These are phyloP conservation scores for Fusarium kyushuense DNA, from an alignment of 2,329 filamentous ascomycete species.

Conservation along the genomic window DNA sequence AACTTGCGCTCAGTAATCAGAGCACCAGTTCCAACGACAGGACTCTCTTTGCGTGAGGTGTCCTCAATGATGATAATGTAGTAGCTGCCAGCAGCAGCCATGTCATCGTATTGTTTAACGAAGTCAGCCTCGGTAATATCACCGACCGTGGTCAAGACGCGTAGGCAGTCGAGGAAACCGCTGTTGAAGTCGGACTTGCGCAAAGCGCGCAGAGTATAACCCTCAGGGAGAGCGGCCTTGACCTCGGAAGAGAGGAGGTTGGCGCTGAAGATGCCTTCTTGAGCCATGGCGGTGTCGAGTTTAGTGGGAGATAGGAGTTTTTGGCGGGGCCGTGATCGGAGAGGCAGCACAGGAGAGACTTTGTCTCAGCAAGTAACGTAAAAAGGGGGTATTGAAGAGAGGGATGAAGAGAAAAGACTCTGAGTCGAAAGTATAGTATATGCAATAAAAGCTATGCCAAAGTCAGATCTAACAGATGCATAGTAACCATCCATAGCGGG, in stretches of 20 bases:
- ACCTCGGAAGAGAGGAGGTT: constrained; percentile 83
- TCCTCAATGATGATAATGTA: constrained; percentile 90
- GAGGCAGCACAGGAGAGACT: constrained; percentile 7
- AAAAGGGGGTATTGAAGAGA: constrained; percentile 16
- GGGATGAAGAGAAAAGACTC: background rate
- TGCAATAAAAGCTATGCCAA: background rate
- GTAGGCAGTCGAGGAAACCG: constrained; percentile 91
- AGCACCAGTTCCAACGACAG: constrained; percentile 90
- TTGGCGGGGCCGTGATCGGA: constrained; percentile 27
- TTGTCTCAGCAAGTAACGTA: background rate
- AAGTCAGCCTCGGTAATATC: constrained; percentile 83
- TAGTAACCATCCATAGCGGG: constrained; percentile 5
- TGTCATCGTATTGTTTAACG: constrained; percentile 84
- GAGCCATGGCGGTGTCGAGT: constrained; percentile 47
- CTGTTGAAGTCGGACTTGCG: constrained; percentile 80
- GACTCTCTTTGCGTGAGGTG: constrained; percentile 63
- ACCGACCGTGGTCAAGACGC: constrained; percentile 92
- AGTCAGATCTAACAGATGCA: constrained; percentile 26
- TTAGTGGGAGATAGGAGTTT: constrained; percentile 23
- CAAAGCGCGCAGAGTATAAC: constrained; percentile 86
- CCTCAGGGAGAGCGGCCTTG: constrained; percentile 76
- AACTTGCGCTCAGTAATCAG: constrained; percentile 95
- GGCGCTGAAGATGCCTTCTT: constrained; percentile 78
- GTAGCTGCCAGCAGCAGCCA: constrained; percentile 80
- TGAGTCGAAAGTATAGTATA: constrained; percentile 2